Conservation (phyloP, 441 rosid species). For the Corymbia citriodora region DNA sequence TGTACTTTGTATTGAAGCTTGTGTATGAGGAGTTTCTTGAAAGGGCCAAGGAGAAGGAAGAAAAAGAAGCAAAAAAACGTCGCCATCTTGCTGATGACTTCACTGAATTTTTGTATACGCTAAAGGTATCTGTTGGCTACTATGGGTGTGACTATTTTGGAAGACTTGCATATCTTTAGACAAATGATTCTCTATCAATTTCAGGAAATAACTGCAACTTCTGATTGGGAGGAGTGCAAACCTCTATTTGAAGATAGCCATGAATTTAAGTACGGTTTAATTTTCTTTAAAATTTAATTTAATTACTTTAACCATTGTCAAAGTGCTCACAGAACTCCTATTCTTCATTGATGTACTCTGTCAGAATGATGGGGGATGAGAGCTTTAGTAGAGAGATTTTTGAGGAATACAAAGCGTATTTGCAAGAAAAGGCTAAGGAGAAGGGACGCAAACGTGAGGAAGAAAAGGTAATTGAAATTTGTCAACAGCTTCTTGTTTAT, state of each 20-base stretch:
- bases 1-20: slow-evolving; percentile 45
- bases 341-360: not conserved
- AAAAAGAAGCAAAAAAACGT: slow-evolving; percentile 89
- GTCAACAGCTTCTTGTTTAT: not conserved
- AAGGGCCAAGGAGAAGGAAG: slow-evolving; percentile 93
- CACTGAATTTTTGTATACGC: slow-evolving; percentile 46
- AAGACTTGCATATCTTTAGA: not conserved
- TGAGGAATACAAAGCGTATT: slow-evolving; percentile 67
- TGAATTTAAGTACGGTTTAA: slow-evolving; percentile 55
- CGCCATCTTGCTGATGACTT: slow-evolving; percentile 91
- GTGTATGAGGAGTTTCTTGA: slow-evolving; percentile 77
- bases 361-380: slow-evolving; percentile 78
- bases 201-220: slow-evolving; percentile 73
- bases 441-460: slow-evolving; percentile 94
- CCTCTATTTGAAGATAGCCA: slow-evolving; percentile 74
- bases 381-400: slow-evolving; percentile 57
- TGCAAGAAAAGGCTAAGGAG: slow-evolving; percentile 88
- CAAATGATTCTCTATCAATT: not conserved
- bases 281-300: not conserved
- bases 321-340: slow-evolving; percentile 2
- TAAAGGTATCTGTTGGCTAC: slow-evolving; percentile 45
- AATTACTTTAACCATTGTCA: not conserved
- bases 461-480: slow-evolving; percentile 56
- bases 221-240: slow-evolving; percentile 80
- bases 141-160: not conserved